Percentiles rank a stretch among this genome's conserved stretches.
Evolutionary conservation across 1,139 yeast species (phyloP).

Genomic region (Ashbya aceris): DNA sequence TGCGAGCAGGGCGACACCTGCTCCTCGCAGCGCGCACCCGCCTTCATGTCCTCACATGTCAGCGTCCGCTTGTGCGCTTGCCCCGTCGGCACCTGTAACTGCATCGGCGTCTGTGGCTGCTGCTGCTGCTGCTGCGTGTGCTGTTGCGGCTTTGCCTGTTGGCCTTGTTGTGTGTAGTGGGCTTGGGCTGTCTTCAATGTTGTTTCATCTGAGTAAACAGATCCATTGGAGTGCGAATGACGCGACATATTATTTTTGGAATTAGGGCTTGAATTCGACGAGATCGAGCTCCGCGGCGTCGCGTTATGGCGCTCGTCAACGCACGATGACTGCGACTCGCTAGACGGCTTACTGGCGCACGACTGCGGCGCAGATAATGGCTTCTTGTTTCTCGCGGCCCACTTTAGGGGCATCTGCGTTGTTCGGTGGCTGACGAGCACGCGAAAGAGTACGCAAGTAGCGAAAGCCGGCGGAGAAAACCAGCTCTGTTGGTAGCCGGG

Average conservation of each 20-base stretch:
- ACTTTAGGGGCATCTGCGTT: conserved; percentile 4
- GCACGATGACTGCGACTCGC: neutral
- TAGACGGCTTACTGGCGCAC: neutral
- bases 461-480: too few species aligned
- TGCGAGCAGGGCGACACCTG: neutral
- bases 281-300: conserved; percentile 3
- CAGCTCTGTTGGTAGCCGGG: too few species aligned
- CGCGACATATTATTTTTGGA: conserved; percentile 2
- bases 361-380: neutral
- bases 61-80: neutral
- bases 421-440: too few species aligned
- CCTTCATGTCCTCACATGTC: too few species aligned
- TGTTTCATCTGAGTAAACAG: conserved; percentile 90
- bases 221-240: conserved; percentile 46
- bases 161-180: neutral
- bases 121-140: conserved; percentile 4
- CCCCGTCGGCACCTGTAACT: neutral
- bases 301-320: neutral
- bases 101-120: neutral
- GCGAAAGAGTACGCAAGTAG: too few species aligned
- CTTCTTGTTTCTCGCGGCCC: conserved; percentile 3
- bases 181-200: neutral
- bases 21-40: too few species aligned
- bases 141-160: conserved; percentile 1
- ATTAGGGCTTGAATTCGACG: conserved; percentile 3